phyloP scores from a whole-genome alignment of 371 early-diverging fungal species.

The Cokeromyces recurvatus region DNA sequence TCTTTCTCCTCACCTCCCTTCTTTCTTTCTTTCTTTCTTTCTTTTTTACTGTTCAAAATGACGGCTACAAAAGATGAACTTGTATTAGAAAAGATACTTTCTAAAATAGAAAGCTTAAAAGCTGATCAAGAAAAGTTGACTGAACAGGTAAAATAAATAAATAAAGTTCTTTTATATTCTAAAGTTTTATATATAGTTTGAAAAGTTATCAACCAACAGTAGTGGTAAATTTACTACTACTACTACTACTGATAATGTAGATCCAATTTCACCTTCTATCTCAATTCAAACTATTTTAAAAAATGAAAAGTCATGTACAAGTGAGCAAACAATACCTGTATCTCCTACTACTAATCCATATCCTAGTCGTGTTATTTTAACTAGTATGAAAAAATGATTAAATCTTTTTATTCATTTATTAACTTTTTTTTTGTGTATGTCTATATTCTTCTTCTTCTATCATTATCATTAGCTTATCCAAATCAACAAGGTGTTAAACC shows the following conservation, averaged over 20 bases:
- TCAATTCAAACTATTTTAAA: slow-evolving; percentile 1
- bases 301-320: too few species aligned
- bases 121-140: slow-evolving; percentile 23
- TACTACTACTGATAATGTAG: too few species aligned
- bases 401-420: neutral
- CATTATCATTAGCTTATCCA: slow-evolving; percentile 78
- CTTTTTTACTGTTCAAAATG: slow-evolving; percentile 15
- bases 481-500: slow-evolving; percentile 86
- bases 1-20: neutral
- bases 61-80: slow-evolving; percentile 22
- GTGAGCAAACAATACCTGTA: too few species aligned
- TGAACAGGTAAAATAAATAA: slow-evolving; percentile 20
- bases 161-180: neutral
- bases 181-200: slow-evolving; percentile 1
- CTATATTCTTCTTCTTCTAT: too few species aligned
- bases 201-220: neutral
- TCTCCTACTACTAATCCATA: slow-evolving; percentile 20
- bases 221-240: too few species aligned
- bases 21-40: slow-evolving; percentile 1
- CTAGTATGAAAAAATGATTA: slow-evolving; percentile 24
- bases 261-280: slow-evolving; percentile 1
- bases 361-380: slow-evolving; percentile 44
- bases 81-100: slow-evolving; percentile 20
- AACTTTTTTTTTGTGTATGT: neutral
- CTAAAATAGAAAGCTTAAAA: slow-evolving; percentile 24